Percentiles rank a stretch among this genome's conserved stretches.
Evolutionary conservation across 164 flowering plant species (phyloP).

Genomic region (Akebia trifoliata): DNA sequence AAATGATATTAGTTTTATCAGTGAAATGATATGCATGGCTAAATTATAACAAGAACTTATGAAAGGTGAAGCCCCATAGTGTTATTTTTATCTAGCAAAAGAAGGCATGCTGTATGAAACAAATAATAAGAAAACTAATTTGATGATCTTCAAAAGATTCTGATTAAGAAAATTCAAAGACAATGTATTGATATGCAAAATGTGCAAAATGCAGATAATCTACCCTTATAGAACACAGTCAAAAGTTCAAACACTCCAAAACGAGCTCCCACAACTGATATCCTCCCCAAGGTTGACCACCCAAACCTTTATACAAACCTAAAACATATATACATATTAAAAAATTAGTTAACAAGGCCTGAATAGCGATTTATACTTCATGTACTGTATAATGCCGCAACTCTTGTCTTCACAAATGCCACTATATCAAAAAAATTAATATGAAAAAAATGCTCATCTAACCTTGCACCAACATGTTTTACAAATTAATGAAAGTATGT

Average conservation of each 20-base stretch:
- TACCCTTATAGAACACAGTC: constrained; percentile 86
- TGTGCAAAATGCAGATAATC: neutral
- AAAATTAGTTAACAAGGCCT: neutral
- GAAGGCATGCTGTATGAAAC: neutral
- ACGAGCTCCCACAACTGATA: constrained; percentile 62
- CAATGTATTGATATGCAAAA: neutral
- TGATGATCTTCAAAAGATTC: no score
- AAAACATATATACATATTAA: neutral
- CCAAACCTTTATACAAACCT: constrained; percentile 80
- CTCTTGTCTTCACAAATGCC: neutral
- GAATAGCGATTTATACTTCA: no score
- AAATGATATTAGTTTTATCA: no score
- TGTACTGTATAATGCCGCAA: neutral
- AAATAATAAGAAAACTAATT: neutral
- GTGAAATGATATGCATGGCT: no score
- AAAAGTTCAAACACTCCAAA: constrained; percentile 77
- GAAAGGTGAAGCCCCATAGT: neutral
- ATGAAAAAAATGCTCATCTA: neutral
- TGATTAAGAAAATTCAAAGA: neutral
- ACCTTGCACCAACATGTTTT: neutral
- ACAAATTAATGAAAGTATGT: neutral
- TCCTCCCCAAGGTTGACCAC: constrained; percentile 64
- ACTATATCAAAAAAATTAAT: neutral
- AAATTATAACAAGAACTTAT: no score
- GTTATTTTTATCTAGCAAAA: neutral